Evolutionary conservation across 257 asterid species (phyloP).

Genomic region (Schizonepeta tenuifolia): DNA sequence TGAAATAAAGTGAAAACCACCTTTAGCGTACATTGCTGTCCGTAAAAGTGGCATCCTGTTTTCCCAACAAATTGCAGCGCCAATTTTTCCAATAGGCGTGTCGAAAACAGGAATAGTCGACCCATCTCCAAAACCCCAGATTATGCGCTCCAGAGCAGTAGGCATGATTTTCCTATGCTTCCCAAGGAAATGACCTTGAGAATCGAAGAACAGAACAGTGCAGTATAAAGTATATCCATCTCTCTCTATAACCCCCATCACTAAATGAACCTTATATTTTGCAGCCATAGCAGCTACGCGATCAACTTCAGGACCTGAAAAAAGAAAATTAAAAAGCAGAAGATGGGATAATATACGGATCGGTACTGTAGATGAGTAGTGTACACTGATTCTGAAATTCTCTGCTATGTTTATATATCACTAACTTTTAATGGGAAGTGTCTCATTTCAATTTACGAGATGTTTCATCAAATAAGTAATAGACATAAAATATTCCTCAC

Average conservation of each 20-base stretch:
- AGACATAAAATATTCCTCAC: neutral
- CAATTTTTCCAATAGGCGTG: conserved; percentile 89
- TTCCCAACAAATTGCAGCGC: conserved; percentile 99
- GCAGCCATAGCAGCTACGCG: conserved; percentile 97
- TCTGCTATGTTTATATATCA: neutral
- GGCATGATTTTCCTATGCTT: conserved; percentile 97
- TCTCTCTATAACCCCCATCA: conserved; percentile 91
- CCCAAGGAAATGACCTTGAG: conserved; percentile 86
- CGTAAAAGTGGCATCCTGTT: conserved; percentile 94
- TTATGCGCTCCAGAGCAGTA: conserved; percentile 83
- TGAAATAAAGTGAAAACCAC: conserved; percentile 32
- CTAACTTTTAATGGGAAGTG: conserved; percentile 6
- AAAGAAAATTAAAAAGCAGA: neutral
- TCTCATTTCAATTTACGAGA: neutral
- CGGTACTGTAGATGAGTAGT: neutral
- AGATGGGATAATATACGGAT: neutral
- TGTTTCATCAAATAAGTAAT: neutral
- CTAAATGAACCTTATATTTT: conserved; percentile 82
- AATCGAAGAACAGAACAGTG: conserved; percentile 78
- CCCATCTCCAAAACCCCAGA: conserved; percentile 99
- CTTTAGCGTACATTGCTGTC: conserved; percentile 96
- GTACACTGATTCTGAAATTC: neutral
- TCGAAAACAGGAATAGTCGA: conserved; percentile 93
- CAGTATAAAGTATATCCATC: conserved; percentile 94
- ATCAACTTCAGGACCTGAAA: conserved; percentile 90